Conservation (phyloP, 345 rosid genomes). For the Jatropha curcas region DNA sequence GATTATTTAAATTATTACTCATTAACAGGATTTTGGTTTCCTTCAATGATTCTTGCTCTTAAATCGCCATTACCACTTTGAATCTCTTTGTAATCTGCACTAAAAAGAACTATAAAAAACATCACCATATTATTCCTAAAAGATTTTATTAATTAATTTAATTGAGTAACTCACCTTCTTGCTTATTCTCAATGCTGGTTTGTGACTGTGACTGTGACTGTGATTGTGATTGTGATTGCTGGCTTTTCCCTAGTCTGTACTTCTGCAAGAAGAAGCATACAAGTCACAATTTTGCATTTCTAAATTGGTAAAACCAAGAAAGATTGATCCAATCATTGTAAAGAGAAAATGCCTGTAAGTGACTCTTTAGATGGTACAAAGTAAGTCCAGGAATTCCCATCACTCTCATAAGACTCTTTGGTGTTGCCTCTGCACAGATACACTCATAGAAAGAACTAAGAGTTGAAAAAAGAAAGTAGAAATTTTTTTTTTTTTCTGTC, state of each 20-base stretch:
- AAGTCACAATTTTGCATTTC: neutral
- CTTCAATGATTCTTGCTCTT: slow-evolving; percentile 30
- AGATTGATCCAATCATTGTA: slow-evolving; percentile 6
- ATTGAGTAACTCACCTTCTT: slow-evolving; percentile 40
- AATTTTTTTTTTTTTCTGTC: too few species aligned
- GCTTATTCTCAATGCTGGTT: slow-evolving; percentile 35
- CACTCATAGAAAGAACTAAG: slow-evolving; percentile 14
- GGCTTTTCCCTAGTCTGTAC: slow-evolving; percentile 86
- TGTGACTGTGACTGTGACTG: slow-evolving; percentile 12
- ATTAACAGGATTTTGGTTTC: slow-evolving; percentile 42
- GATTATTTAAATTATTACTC: slow-evolving; percentile 49
- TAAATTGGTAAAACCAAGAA: neutral
- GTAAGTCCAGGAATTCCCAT: slow-evolving; percentile 91
- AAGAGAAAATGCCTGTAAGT: slow-evolving; percentile 64
- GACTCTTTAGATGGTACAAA: slow-evolving; percentile 93
- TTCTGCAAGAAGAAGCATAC: slow-evolving; percentile 51
- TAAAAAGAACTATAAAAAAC: slow-evolving; percentile 14
- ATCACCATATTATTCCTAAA: neutral
- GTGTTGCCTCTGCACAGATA: slow-evolving; percentile 80
- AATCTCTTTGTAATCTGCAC: slow-evolving; percentile 50
- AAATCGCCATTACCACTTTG: slow-evolving; percentile 4
- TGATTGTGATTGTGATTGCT: slow-evolving; percentile 10
- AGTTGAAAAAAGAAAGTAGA: too few species aligned
- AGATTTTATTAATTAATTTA: neutral
- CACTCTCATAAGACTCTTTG: slow-evolving; percentile 80